Percentiles rank a stretch among this genome's conserved stretches.
phyloP scores from a whole-genome alignment of 2,329 filamentous ascomycete species.

The Ophiostoma angusticollis region DNA sequence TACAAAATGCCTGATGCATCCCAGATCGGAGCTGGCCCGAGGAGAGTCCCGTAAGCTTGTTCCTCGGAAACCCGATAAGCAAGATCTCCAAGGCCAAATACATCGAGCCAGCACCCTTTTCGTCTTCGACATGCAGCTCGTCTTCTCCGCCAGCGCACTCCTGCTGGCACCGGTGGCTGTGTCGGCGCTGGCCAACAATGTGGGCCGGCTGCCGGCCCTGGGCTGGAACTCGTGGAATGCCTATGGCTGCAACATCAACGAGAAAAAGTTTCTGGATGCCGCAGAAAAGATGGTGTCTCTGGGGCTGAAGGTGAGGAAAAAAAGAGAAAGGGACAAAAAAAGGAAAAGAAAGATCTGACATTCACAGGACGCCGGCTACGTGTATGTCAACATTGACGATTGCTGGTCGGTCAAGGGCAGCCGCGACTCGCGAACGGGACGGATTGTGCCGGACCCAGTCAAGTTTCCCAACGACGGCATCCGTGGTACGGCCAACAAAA shows the following conservation, averaged over 20 bases:
- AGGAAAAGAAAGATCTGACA: no score
- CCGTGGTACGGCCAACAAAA: conserved; percentile 34
- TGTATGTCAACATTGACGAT: conserved; percentile 50
- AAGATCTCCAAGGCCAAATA: no score
- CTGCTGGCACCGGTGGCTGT: no score
- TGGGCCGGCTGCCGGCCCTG: conserved; percentile 24
- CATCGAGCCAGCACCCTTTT: no score
- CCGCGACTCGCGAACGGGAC: conserved; percentile 28
- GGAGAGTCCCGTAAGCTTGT: no score
- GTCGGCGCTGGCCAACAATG: background rate
- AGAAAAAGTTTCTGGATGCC: conserved; percentile 33
- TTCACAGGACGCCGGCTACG: conserved; percentile 43
- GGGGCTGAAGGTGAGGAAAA: conserved; percentile 36
- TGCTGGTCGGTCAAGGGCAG: conserved; percentile 39
- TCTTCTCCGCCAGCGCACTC: no score
- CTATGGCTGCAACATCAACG: conserved; percentile 36
- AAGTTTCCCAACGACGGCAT: conserved; percentile 47
- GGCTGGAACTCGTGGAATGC: conserved; percentile 43
- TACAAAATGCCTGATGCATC: no score
- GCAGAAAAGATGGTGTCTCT: conserved; percentile 34
- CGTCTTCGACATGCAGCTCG: no score
- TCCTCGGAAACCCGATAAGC: no score
- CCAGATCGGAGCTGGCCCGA: no score
- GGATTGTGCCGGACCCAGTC: conserved; percentile 31
- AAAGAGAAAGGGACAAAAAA: no score